Conservation (phyloP, 169 alveolate genomes). For the Theileria equi region DNA sequence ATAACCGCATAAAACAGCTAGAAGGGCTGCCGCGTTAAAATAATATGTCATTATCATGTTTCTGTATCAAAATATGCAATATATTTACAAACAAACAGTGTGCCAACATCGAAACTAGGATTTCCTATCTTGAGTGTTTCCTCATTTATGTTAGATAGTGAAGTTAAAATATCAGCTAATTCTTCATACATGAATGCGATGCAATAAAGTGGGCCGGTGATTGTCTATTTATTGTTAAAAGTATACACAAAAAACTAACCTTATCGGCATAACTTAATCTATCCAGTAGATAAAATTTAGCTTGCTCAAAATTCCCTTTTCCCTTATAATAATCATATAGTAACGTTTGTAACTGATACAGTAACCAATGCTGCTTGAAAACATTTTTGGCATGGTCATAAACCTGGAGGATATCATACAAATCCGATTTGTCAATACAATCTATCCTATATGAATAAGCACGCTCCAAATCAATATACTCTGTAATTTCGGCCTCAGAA, state of each 20-base stretch:
- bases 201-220: slow-evolving; percentile 71
- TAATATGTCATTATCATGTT: slow-evolving; percentile 29
- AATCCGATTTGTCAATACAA: slow-evolving; percentile 28
- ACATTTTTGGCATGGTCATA: slow-evolving; percentile 68
- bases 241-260: slow-evolving; percentile 8
- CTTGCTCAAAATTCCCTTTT: slow-evolving; percentile 20
- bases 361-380: slow-evolving; percentile 74
- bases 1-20: slow-evolving; percentile 44
- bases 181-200: slow-evolving; percentile 84
- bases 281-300: slow-evolving; percentile 21
- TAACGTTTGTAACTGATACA: slow-evolving; percentile 64
- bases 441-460: slow-evolving; percentile 46
- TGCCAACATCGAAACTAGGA: slow-evolving; percentile 18
- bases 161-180: slow-evolving; percentile 72
- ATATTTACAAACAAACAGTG: slow-evolving; percentile 28
- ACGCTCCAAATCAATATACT: slow-evolving; percentile 49
- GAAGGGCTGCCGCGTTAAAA: slow-evolving; percentile 53
- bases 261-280: slow-evolving; percentile 17
- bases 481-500: slow-evolving; percentile 14
- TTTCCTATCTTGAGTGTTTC: background rate
- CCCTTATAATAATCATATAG: slow-evolving; percentile 52
- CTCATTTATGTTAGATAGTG: slow-evolving; percentile 52
- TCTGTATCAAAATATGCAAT: background rate
- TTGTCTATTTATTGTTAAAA: slow-evolving; percentile 13
- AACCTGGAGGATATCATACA: slow-evolving; percentile 45